Evolutionary conservation across 257 asterid species (phyloP), one percentile per base, ranked within the genome.

Genomic region (Petunia axillaris): DNA sequence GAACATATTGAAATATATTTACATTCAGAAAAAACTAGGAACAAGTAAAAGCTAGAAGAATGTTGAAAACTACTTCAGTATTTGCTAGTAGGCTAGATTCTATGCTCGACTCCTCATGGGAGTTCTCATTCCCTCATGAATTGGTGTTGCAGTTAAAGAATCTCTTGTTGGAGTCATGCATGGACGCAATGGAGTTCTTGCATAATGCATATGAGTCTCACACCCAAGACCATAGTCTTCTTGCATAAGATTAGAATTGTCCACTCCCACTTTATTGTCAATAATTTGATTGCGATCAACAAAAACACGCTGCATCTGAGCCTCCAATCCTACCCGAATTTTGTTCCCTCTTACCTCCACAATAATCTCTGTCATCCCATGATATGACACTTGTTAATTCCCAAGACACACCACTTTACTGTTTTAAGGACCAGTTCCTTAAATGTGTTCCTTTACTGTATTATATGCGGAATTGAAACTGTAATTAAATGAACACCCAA

Each of bases 91-190:
- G 9, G 7, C 25, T 25, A 25, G 15, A 36, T 35, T 62, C 67
- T 41, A 62, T 35, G 67, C 67, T 62, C 67, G 14, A 36, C 43
- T 62, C 3, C 15, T 40, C 5, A 35, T 35, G 3, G 67, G 67
- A 7, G 67, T 62, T 62, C 67, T 62, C 67, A 62, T 62, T 35
- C 67, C 41, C 36, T 62, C 67, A 62, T 62, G 41, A 62, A 35
- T 62, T 8, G 67, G 67, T 62, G n/a, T 62, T 62, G 67, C 43
- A 35, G 67, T 25, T 25, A 25, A 0, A 3, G 67, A 36, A 62
- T 62, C 43, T 62, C 67, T 62, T 35, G 67, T 8, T 63, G 67
- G 41, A 62, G 41, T 62, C 41, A 62, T 1, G 41, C 13, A 62
- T 62, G 43, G 43, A 62, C 7, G 67, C 4, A 60, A 4, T 60